Conservation (phyloP, 2,329 filamentous ascomycete species). For the Penicillium sp. region DNA sequence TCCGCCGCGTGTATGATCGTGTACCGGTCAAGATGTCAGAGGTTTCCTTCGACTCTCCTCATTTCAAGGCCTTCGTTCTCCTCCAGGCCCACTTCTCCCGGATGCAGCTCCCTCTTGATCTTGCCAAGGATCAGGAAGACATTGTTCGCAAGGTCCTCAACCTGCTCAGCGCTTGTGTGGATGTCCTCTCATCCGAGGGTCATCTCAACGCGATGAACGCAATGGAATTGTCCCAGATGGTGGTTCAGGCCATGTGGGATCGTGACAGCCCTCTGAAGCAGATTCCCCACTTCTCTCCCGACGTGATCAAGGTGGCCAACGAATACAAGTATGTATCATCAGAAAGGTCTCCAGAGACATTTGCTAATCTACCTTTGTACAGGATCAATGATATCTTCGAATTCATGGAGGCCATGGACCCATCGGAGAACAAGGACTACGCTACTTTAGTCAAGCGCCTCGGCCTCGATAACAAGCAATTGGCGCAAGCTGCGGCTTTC, state of each 20-base stretch:
- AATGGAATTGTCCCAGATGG: slow-evolving; percentile 99
- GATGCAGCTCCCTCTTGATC: slow-evolving; percentile 92
- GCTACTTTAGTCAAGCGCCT: slow-evolving; percentile 73
- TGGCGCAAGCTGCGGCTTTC: slow-evolving; percentile 87
- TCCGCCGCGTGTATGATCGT: slow-evolving; percentile 90
- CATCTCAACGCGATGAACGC: slow-evolving; percentile 96
- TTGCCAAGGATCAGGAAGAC: slow-evolving; percentile 92
- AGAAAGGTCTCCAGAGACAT: slow-evolving; percentile 22
- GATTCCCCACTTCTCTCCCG: slow-evolving; percentile 87
- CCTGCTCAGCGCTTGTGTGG: slow-evolving; percentile 86
- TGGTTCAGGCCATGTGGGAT: slow-evolving; percentile 99
- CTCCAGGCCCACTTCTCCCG: slow-evolving; percentile 96
- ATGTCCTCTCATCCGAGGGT: slow-evolving; percentile 92
- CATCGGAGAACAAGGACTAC: slow-evolving; percentile 84
- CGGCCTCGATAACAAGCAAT: slow-evolving; percentile 74
- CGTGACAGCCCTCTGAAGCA: slow-evolving; percentile 95
- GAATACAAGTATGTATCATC: slow-evolving; percentile 65
- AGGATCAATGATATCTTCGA: slow-evolving; percentile 92
- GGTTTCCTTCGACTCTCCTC: slow-evolving; percentile 82
- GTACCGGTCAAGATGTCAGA: slow-evolving; percentile 94
- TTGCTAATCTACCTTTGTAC: slow-evolving; percentile 20
- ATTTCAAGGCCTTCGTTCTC: slow-evolving; percentile 98
- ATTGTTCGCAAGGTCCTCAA: slow-evolving; percentile 82
- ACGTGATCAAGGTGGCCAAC: slow-evolving; percentile 78
- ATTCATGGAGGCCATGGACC: slow-evolving; percentile 99